Conservation (phyloP, 345 rosid species). For the Heritiera littoralis region DNA sequence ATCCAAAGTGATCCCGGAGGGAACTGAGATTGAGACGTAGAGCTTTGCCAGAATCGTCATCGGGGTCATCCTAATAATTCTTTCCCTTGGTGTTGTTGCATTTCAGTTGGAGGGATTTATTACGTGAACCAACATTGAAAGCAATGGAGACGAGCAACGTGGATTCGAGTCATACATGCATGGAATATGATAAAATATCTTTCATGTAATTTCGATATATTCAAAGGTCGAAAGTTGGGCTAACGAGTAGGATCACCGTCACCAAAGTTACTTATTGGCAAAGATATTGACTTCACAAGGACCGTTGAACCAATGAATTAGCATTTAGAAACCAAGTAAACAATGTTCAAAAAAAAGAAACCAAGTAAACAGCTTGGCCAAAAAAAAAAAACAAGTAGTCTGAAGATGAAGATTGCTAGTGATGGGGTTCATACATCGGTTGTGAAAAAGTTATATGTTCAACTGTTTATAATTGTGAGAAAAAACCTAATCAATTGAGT, state of each 20-base stretch:
- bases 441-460: no score
- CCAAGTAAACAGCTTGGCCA: no score
- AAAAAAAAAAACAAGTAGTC: no score
- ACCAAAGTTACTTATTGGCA: neutral
- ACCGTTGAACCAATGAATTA: neutral
- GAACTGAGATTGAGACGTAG: neutral
- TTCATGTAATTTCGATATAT: neutral
- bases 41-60: neutral
- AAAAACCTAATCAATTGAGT: no score
- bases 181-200: neutral
- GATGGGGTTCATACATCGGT: no score
- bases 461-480: no score
- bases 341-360: no score
- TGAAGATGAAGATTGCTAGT: no score
- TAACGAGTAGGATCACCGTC: neutral
- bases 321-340: neutral
- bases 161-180: neutral
- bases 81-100: neutral
- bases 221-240: conserved; percentile 37
- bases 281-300: neutral
- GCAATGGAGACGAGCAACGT: neutral
- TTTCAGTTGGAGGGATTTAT: neutral
- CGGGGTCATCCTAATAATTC: neutral
- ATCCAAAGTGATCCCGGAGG: neutral
- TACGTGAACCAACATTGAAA: neutral